Conservation (phyloP, 305 asterid species). For the Striga hermonthica region DNA sequence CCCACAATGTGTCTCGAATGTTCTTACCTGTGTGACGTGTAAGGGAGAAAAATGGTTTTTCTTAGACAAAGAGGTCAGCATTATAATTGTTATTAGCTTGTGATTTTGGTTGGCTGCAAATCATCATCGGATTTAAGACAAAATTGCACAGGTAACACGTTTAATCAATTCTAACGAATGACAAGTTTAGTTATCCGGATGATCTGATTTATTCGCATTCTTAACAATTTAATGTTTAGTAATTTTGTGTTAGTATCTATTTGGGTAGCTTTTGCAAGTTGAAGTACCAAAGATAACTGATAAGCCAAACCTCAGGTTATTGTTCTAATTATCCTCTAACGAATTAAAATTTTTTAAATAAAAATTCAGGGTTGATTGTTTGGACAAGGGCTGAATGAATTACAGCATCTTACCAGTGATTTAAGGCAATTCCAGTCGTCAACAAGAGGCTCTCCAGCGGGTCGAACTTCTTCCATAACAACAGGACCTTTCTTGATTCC, state of each 20-base stretch:
- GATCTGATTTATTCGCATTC: too few relatives aligned
- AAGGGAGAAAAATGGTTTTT: not conserved
- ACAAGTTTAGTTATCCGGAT: too few relatives aligned
- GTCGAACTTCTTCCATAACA: conserved; percentile 54
- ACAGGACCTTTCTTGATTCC: conserved; percentile 69
- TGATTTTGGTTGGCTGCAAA: not conserved
- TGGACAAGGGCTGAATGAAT: not conserved
- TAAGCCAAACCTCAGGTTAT: not conserved
- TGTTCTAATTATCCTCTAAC: not conserved
- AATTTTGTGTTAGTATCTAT: too few relatives aligned
- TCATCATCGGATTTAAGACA: not conserved
- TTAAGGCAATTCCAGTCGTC: conserved; percentile 94
- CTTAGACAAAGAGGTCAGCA: not conserved
- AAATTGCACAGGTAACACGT: too few relatives aligned
- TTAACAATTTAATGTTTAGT: too few relatives aligned
- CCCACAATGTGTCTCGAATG: conserved; percentile 75
- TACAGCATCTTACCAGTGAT: conserved; percentile 50
- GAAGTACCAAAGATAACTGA: too few relatives aligned
- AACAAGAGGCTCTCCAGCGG: conserved; percentile 74
- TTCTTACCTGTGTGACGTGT: conserved; percentile 49
- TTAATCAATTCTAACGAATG: too few relatives aligned
- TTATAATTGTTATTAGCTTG: conserved; percentile 2
- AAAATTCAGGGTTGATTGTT: not conserved
- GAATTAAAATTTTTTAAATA: not conserved
- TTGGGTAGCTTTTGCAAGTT: too few relatives aligned